These are phyloP conservation scores for Phaeosphaeria sp. DNA, from an alignment of 2,329 filamentous ascomycete genomes.

Conservation along the genomic window DNA sequence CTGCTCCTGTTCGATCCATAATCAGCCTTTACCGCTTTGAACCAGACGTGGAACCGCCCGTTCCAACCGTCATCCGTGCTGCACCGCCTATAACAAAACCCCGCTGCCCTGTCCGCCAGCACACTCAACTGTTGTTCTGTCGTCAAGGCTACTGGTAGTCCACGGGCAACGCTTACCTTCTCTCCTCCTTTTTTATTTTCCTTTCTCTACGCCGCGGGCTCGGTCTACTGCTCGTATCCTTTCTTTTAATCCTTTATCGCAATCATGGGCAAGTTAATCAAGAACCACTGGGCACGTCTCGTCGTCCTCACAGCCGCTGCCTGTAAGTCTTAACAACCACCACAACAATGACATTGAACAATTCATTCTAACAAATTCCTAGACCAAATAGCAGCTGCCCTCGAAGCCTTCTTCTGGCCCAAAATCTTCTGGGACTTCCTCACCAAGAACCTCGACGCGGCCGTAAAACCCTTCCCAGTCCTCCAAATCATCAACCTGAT, in stretches of 20 bases:
- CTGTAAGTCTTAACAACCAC: slow-evolving; percentile 62
- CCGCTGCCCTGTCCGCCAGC: slow-evolving; percentile 22
- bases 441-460: slow-evolving; percentile 85
- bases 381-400: slow-evolving; percentile 86
- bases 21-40: slow-evolving; percentile 21
- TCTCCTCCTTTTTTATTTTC: slow-evolving; percentile 13
- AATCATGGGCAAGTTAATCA: slow-evolving; percentile 94
- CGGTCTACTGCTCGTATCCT: slow-evolving; percentile 38
- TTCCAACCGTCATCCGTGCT: slow-evolving; percentile 4
- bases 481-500: slow-evolving; percentile 90
- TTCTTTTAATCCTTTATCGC: slow-evolving; percentile 26
- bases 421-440: slow-evolving; percentile 99
- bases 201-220: slow-evolving; percentile 34
- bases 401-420: slow-evolving; percentile 96
- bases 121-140: slow-evolving; percentile 37
- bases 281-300: slow-evolving; percentile 98
- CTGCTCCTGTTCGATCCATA: slow-evolving; percentile 7
- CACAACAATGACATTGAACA: not conserved
- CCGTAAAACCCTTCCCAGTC: slow-evolving; percentile 85
- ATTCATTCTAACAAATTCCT: slow-evolving; percentile 5
- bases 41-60: slow-evolving; percentile 17
- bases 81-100: slow-evolving; percentile 46
- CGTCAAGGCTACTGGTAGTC: slow-evolving; percentile 49
- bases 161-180: slow-evolving; percentile 20
- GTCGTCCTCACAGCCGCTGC: slow-evolving; percentile 85